A percentile compares a stretch with the other conserved stretches of the same genome.
phyloP scores from a whole-genome alignment of 179 eudicot species.

The Beta macrorhiza region DNA sequence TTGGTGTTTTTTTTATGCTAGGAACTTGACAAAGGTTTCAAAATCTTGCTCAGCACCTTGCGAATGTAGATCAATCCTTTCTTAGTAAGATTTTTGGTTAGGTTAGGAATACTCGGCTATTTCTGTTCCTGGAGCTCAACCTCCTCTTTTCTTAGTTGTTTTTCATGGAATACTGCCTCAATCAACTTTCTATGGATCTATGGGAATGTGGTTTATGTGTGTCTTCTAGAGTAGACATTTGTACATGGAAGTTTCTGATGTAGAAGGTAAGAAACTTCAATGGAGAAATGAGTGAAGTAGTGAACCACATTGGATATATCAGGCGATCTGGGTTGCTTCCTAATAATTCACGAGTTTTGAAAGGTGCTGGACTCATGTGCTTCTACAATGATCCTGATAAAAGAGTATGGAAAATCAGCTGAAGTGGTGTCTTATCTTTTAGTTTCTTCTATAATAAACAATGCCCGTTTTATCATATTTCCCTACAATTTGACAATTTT shows the following conservation, averaged over 20 bases:
- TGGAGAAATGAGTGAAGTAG: no score
- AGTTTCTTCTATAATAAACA: background rate
- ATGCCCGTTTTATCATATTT: background rate
- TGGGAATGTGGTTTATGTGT: background rate
- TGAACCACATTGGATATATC: no score
- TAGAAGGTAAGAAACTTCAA: no score
- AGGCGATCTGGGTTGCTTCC: no score
- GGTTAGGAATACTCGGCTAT: background rate
- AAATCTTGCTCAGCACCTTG: background rate
- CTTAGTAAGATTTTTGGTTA: background rate
- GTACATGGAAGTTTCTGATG: background rate
- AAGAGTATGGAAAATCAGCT: background rate
- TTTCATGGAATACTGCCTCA: background rate
- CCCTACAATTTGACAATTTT: background rate
- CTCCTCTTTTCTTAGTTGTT: background rate
- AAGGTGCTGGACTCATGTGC: background rate
- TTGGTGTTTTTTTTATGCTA: conserved; percentile 15
- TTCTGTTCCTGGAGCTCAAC: background rate
- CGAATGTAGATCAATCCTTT: background rate
- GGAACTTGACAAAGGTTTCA: background rate
- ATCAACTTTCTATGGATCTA: background rate
- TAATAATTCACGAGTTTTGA: no score
- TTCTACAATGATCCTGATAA: background rate
- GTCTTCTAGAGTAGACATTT: background rate
- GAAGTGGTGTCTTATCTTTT: background rate